Conservation (phyloP, 257 asterid genomes). For the Salvia splendens region DNA sequence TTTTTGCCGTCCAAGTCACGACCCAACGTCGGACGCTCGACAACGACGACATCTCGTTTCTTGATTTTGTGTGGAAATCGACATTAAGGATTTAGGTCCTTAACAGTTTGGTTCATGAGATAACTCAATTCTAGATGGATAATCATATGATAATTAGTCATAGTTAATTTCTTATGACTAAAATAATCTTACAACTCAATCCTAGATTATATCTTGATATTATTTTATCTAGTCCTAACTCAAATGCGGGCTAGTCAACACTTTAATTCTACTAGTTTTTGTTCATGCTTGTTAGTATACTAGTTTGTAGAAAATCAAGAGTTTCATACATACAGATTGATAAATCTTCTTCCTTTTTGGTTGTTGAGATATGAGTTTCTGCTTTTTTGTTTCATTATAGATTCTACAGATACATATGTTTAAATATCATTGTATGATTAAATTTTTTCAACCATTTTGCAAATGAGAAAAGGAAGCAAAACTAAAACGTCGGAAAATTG, state of each 20-base stretch:
- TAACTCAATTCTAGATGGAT: too few species aligned
- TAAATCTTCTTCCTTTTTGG: not conserved
- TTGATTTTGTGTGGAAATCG: too few species aligned
- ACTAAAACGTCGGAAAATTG: not conserved
- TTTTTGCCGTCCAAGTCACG: too few species aligned
- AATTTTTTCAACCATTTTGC: not conserved
- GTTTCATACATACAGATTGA: not conserved
- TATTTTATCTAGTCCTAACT: conserved; percentile 5
- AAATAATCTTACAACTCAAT: too few species aligned
- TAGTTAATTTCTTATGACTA: too few species aligned
- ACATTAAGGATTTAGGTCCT: too few species aligned
- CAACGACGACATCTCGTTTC: too few species aligned
- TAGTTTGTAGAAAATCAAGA: conserved; percentile 1
- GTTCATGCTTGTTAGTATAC: not conserved
- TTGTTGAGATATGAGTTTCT: not conserved
- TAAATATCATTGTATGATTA: not conserved
- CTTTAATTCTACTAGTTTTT: not conserved
- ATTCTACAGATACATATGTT: not conserved
- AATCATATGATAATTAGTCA: too few species aligned
- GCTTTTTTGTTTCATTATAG: not conserved
- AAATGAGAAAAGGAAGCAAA: not conserved
- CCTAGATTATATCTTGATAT: too few species aligned
- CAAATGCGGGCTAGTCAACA: not conserved
- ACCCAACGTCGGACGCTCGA: too few species aligned
- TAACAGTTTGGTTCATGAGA: too few species aligned